These are phyloP conservation scores for Colletotrichum sansevieriae DNA, from an alignment of 2,329 filamentous ascomycete species.

Conservation along the genomic window DNA sequence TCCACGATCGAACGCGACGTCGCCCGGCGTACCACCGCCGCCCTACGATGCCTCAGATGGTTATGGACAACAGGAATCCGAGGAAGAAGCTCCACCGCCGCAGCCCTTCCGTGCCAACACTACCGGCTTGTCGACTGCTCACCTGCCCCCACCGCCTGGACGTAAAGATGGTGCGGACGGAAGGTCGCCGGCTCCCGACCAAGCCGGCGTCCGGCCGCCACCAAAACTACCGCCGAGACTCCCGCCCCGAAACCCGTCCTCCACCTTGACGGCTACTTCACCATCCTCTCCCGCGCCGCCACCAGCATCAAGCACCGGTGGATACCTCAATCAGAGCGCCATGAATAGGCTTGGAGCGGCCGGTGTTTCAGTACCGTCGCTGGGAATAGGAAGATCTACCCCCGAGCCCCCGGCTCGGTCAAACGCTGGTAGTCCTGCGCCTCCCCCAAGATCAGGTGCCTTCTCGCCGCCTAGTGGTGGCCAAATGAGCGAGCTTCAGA, in stretches of 20 bases:
- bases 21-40: constrained; percentile 45
- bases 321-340: constrained; percentile 67
- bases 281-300: constrained; percentile 59
- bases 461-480: constrained; percentile 43
- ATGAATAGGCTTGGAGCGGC: constrained; percentile 76
- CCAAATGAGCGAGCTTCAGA: constrained; percentile 76
- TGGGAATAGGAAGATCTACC: constrained; percentile 73
- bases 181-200: constrained; percentile 46
- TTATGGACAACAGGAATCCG: constrained; percentile 45
- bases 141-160: constrained; percentile 78
- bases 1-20: constrained; percentile 53
- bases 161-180: constrained; percentile 59
- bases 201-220: constrained; percentile 47
- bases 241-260: constrained; percentile 61
- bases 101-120: constrained; percentile 78
- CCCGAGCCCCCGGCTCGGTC: constrained; percentile 43
- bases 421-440: constrained; percentile 47
- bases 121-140: constrained; percentile 76
- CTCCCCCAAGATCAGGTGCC: constrained; percentile 46
- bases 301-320: constrained; percentile 46
- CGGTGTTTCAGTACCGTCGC: constrained; percentile 81
- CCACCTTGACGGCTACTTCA: constrained; percentile 41
- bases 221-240: constrained; percentile 80
- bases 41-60: constrained; percentile 41
- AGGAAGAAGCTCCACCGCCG: constrained; percentile 61